Evolutionary conservation across 805 yeast genomes (phyloP).

Genomic region (Danielozyma ontarioensis): DNA sequence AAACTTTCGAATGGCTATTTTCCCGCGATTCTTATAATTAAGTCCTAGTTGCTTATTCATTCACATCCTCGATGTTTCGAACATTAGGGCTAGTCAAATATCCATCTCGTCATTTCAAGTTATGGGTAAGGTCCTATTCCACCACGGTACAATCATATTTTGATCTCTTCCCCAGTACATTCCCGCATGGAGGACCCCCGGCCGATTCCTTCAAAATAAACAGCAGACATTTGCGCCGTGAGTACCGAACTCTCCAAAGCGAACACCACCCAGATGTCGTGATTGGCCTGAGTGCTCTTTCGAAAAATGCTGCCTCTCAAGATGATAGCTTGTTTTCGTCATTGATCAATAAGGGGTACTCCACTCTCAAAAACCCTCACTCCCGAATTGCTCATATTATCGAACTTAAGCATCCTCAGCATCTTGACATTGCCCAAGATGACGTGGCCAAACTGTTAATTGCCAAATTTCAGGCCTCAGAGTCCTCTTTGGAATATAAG

Average conservation of each 20-base stretch:
- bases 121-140: too few species aligned
- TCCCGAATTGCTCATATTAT: slow-evolving; percentile 43
- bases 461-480: slow-evolving; percentile 32
- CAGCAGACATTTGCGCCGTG: slow-evolving; percentile 54
- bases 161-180: slow-evolving; percentile 68
- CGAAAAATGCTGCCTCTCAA: slow-evolving; percentile 3
- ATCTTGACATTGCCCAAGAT: slow-evolving; percentile 55
- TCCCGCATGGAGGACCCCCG: slow-evolving; percentile 64
- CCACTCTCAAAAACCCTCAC: slow-evolving; percentile 65
- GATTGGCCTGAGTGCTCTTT: slow-evolving; percentile 18
- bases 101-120: too few species aligned
- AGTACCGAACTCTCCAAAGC: slow-evolving; percentile 70
- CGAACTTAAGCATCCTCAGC: slow-evolving; percentile 30
- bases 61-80: too few species aligned
- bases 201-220: slow-evolving; percentile 55
- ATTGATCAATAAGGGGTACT: slow-evolving; percentile 70
- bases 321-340: slow-evolving; percentile 40
- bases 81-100: too few species aligned
- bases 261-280: slow-evolving; percentile 76
- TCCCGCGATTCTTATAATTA: too few species aligned
- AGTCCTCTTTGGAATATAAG: slow-evolving; percentile 38
- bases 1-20: too few species aligned
- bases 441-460: slow-evolving; percentile 40
- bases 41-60: too few species aligned
- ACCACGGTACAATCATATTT: slow-evolving; percentile 35